phyloP scores from a whole-genome alignment of 2,329 filamentous ascomycete species.

The Trichophyton schoenleinii region DNA sequence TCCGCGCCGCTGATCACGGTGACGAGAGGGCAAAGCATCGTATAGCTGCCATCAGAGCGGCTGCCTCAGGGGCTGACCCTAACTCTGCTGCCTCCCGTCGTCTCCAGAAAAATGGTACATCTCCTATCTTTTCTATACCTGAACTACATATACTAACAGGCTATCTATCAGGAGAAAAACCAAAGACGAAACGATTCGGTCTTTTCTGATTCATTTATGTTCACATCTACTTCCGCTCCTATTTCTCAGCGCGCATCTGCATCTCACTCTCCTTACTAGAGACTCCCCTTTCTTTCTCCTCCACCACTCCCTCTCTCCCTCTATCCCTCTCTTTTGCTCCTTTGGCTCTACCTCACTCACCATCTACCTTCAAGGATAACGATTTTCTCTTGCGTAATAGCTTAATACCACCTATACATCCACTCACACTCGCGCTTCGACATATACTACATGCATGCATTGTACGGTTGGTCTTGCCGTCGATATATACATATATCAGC shows the following conservation, averaged over 20 bases:
- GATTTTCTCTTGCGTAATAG: neutral
- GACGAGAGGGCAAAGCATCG: conserved; percentile 82
- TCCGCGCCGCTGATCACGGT: conserved; percentile 82
- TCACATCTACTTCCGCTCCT: neutral
- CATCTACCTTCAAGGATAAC: no score
- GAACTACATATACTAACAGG: neutral
- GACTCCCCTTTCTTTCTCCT: neutral
- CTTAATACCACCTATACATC: neutral
- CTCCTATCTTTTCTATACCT: conserved; percentile 5
- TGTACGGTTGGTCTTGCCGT: neutral
- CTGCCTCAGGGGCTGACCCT: conserved; percentile 47
- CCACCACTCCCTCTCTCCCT: neutral
- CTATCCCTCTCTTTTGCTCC: neutral
- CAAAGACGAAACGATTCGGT: conserved; percentile 15
- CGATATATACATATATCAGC: neutral
- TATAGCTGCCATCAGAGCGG: conserved; percentile 72
- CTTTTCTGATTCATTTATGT: neutral
- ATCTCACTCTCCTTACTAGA: neutral
- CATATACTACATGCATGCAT: neutral
- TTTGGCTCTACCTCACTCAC: neutral
- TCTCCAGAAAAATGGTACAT: conserved; percentile 14
- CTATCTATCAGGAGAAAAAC: conserved; percentile 11
- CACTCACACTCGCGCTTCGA: neutral
- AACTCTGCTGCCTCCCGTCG: conserved; percentile 11
- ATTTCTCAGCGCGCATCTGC: neutral